These are phyloP conservation scores for Fusarium sp. DNA, from an alignment of 2,329 filamentous ascomycete genomes.

Conservation along the genomic window DNA sequence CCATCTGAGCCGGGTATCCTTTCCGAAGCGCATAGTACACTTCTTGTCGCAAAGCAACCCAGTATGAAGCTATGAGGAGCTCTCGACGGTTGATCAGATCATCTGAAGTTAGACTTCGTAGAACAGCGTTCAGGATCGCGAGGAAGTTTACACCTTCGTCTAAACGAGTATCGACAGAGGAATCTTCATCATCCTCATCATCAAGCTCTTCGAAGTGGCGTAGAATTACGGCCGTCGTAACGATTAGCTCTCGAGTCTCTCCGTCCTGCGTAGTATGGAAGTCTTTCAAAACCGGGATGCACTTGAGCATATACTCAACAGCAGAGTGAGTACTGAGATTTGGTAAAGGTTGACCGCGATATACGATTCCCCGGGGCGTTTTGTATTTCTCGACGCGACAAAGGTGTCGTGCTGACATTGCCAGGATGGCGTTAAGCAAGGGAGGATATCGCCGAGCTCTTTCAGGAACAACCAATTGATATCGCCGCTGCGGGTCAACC, in stretches of 20 bases:
- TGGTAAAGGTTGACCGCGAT: conserved; percentile 27
- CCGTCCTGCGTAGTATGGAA: conserved; percentile 35
- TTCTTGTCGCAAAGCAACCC: conserved; percentile 40
- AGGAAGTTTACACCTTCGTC: conserved; percentile 36
- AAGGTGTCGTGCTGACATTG: conserved; percentile 30
- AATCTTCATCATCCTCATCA: conserved; percentile 34
- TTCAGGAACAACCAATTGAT: conserved; percentile 33
- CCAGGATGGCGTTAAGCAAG: conserved; percentile 30
- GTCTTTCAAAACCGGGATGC: conserved; percentile 32
- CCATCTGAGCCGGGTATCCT: conserved; percentile 38
- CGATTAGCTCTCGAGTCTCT: conserved; percentile 31
- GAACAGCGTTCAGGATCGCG: conserved; percentile 30
- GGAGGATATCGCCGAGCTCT: conserved; percentile 34
- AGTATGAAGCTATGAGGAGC: conserved; percentile 31
- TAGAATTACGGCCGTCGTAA: conserved; percentile 31
- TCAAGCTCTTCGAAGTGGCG: conserved; percentile 41
- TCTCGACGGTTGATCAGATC: conserved; percentile 30
- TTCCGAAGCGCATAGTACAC: conserved; percentile 33
- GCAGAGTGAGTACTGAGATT: conserved; percentile 15
- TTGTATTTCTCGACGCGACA: conserved; percentile 23
- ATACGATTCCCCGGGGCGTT: conserved; percentile 9
- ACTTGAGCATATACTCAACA: conserved; percentile 44
- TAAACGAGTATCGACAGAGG: fast-evolving
- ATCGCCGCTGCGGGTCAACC: conserved; percentile 19
- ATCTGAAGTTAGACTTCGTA: conserved; percentile 29